Evolutionary conservation across 192 early-diverging fungal species (phyloP).

Genomic region (Backusella macrospora): DNA sequence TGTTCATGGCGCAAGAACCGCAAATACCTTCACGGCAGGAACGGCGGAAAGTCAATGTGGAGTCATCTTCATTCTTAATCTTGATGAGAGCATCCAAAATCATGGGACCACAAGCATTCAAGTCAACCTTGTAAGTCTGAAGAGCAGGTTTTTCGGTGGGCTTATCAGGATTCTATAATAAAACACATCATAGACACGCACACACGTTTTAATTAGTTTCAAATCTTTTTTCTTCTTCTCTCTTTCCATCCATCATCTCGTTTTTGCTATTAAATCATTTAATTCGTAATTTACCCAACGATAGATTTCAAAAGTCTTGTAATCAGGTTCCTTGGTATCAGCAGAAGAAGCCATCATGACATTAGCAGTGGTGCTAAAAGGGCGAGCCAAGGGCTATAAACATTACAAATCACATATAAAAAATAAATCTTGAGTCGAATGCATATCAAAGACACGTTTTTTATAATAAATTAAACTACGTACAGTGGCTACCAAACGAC

Average conservation of each 20-base stretch:
- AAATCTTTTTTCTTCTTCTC: neutral
- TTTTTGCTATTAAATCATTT: neutral
- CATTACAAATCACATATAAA: neutral
- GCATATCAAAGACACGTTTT: neutral
- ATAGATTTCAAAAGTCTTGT: constrained; percentile 95
- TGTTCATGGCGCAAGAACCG: constrained; percentile 99
- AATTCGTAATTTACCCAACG: constrained; percentile 73
- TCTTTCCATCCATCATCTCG: neutral
- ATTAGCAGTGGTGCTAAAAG: constrained; percentile 49
- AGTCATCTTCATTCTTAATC: constrained; percentile 96
- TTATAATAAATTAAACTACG: constrained; percentile 3
- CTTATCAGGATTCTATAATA: constrained; percentile 77
- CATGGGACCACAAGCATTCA: constrained; percentile 96
- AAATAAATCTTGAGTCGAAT: neutral
- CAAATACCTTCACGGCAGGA: constrained; percentile 98
- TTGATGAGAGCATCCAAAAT: constrained; percentile 94
- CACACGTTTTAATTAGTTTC: constrained; percentile 1
- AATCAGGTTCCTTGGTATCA: constrained; percentile 58
- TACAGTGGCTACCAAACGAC: neutral
- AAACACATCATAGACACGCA: neutral
- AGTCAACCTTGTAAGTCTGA: constrained; percentile 86
- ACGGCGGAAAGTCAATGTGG: constrained; percentile 93
- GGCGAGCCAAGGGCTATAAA: constrained; percentile 41
- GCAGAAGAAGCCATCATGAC: constrained; percentile 41
- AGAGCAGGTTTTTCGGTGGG: constrained; percentile 88